Evolutionary conservation across 2,329 filamentous ascomycete species (phyloP).

Genomic region (Rhinocladiella similis): DNA sequence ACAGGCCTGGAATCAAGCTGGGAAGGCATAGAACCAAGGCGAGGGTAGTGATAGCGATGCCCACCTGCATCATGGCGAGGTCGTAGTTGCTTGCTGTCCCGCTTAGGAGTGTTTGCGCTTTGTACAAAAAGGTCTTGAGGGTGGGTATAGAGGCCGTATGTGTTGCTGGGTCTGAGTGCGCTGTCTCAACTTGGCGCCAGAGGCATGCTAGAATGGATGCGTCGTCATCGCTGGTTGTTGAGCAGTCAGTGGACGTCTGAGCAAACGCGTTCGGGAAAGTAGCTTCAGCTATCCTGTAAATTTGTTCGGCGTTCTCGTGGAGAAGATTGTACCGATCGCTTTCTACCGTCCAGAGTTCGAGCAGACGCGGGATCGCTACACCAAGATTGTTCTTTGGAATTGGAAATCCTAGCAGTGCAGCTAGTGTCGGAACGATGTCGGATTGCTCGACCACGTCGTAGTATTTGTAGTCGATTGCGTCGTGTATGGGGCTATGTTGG

Average conservation of each 20-base stretch:
- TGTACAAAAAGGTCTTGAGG: conserved; percentile 59
- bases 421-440: conserved; percentile 86
- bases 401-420: conserved; percentile 82
- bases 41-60: conserved; percentile 41
- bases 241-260: conserved; percentile 31
- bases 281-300: conserved; percentile 72
- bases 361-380: conserved; percentile 75
- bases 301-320: conserved; percentile 75
- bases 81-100: conserved; percentile 92
- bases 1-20: conserved; percentile 9
- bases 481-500: conserved; percentile 53
- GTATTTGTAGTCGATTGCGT: conserved; percentile 68
- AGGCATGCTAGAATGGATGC: conserved; percentile 66
- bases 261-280: conserved; percentile 60
- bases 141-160: background rate
- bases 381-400: conserved; percentile 88
- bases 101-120: conserved; percentile 78
- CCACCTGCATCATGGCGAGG: conserved; percentile 59
- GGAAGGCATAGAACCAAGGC: conserved; percentile 31
- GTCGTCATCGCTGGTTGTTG: conserved; percentile 27
- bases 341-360: conserved; percentile 69
- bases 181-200: conserved; percentile 53
- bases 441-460: conserved; percentile 89
- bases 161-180: background rate
- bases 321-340: conserved; percentile 67